A percentile compares a stretch with the other conserved stretches of the same genome.
These are phyloP conservation scores for Neurospora crassa DNA, from an alignment of 2,329 filamentous ascomycete genomes.

Conservation along the genomic window DNA sequence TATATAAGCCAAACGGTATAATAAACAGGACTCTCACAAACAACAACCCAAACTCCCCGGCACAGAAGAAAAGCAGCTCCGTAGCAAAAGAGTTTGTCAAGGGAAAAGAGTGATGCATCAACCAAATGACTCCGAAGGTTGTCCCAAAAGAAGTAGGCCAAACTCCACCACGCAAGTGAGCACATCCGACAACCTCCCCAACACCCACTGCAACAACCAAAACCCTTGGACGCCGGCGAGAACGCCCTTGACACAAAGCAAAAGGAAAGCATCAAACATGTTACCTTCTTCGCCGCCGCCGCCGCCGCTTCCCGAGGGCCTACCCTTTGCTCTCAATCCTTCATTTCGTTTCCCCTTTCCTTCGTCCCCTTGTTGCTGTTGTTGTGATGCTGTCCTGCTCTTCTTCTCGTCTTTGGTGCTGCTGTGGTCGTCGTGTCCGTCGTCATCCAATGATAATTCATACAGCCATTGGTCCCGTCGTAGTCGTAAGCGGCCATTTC, in stretches of 20 bases:
- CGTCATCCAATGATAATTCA: neutral
- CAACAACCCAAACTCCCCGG: neutral
- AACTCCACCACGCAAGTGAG: conserved; percentile 14
- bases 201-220: conserved; percentile 15
- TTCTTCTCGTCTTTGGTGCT: neutral
- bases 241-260: conserved; percentile 14
- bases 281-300: neutral
- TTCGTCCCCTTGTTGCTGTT: neutral
- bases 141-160: conserved; percentile 10
- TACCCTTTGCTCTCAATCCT: neutral
- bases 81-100: neutral
- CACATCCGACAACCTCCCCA: conserved; percentile 13
- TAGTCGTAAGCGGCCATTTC: neutral
- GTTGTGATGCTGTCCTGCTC: neutral
- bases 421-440: neutral
- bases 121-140: neutral
- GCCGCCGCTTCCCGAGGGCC: neutral
- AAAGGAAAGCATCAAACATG: conserved; percentile 12
- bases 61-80: neutral
- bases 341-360: neutral
- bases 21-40: neutral
- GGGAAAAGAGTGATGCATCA: neutral
- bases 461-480: neutral
- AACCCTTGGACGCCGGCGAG: conserved; percentile 15
- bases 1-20: neutral